These are phyloP conservation scores for Trichosporon faecale DNA, from an alignment of 1,284 basidiomycete genomes.

Conservation along the genomic window DNA sequence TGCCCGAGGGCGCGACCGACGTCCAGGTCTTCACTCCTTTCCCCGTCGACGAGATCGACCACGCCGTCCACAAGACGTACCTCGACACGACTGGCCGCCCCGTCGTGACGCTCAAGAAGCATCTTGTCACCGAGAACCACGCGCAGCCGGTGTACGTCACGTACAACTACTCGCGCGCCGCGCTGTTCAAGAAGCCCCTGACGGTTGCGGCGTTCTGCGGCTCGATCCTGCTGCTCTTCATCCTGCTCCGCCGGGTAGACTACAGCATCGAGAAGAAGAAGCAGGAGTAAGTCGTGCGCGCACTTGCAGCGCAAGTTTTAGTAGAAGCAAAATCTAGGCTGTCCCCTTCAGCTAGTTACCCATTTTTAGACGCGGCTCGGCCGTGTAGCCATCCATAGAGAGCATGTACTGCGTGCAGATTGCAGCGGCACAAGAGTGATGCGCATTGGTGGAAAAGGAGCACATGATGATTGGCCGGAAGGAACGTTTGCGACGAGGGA, in stretches of 20 bases:
- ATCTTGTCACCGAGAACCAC: slow-evolving; percentile 74
- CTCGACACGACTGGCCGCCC: slow-evolving; percentile 91
- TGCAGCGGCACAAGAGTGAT: background rate
- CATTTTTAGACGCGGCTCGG: slow-evolving; percentile 14
- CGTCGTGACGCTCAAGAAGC: slow-evolving; percentile 68
- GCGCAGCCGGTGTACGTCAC: slow-evolving; percentile 58
- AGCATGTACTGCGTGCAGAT: slow-evolving; percentile 15
- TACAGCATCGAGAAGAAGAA: slow-evolving; percentile 39
- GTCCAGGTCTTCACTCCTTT: slow-evolving; percentile 76
- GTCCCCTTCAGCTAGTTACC: background rate
- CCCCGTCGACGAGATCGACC: slow-evolving; percentile 61
- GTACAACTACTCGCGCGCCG: slow-evolving; percentile 72
- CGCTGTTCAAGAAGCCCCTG: slow-evolving; percentile 78
- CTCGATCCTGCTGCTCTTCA: slow-evolving; percentile 43
- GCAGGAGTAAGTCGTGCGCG: background rate
- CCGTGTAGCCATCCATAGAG: slow-evolving; percentile 5
- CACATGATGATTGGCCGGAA: background rate
- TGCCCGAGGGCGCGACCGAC: slow-evolving; percentile 92
- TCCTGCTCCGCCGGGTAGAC: slow-evolving; percentile 47
- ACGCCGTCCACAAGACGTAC: slow-evolving; percentile 75
- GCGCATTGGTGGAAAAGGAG: background rate
- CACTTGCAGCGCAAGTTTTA: background rate
- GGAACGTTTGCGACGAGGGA: background rate
- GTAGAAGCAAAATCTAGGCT: background rate
- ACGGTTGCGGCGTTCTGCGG: slow-evolving; percentile 51